phyloP scores from a whole-genome alignment of 176 grass and related monocot genomes.

The Lolium perenne region DNA sequence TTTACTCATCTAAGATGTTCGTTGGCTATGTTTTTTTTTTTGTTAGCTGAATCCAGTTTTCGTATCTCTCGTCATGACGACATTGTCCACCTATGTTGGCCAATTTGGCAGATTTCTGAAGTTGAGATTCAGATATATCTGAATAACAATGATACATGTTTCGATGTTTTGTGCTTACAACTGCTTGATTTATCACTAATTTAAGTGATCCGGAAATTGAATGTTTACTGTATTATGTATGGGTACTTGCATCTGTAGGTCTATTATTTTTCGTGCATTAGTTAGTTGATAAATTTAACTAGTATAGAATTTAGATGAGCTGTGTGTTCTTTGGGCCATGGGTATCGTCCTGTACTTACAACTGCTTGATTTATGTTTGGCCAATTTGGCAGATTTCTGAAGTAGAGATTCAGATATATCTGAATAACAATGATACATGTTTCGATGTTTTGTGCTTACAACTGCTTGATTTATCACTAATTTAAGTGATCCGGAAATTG shows the following conservation, averaged over 20 bases:
- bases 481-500: not conserved
- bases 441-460: not conserved
- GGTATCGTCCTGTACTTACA: not conserved
- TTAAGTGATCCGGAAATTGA: not conserved
- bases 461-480: not conserved
- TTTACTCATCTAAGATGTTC: not conserved
- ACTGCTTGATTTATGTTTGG: too few species aligned
- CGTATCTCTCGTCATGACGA: not conserved
- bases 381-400: not conserved
- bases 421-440: not conserved
- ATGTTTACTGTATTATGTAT: not conserved
- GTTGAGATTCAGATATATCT: not conserved
- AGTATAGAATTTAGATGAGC: not conserved
- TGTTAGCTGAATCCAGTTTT: not conserved
- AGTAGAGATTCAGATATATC: conserved; percentile 11
- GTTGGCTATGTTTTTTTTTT: conserved; percentile 6
- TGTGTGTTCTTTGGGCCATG: not conserved
- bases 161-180: not conserved
- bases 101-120: conserved; percentile 4
- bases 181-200: not conserved
- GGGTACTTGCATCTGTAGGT: not conserved
- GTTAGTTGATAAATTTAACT: not conserved
- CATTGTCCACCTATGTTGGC: not conserved
- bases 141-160: not conserved
- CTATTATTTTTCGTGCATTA: not conserved